Conservation (phyloP, 2,329 filamentous ascomycete species). For the Penicillium glabrum region DNA sequence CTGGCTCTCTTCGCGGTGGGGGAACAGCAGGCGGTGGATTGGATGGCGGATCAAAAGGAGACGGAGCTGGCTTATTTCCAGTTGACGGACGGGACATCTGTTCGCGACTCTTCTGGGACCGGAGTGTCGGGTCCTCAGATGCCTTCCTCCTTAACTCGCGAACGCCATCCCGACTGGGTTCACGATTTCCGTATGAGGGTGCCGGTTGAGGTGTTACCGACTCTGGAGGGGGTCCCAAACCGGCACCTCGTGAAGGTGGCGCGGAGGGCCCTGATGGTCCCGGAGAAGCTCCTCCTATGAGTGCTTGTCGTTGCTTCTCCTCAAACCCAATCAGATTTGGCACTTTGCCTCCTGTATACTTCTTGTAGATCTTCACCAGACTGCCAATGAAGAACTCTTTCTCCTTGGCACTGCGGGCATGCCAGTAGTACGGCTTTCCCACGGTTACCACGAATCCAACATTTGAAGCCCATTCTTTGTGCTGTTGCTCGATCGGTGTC, state of each 20-base stretch:
- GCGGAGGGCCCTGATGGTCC: slow-evolving; percentile 15
- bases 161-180: slow-evolving; percentile 39
- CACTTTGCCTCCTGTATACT: slow-evolving; percentile 84
- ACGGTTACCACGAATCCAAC: slow-evolving; percentile 85
- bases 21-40: slow-evolving; percentile 24
- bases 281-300: slow-evolving; percentile 57
- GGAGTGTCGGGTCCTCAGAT: slow-evolving; percentile 38
- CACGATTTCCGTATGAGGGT: slow-evolving; percentile 31
- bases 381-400: slow-evolving; percentile 99
- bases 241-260: slow-evolving; percentile 26
- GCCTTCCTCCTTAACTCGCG: slow-evolving; percentile 31
- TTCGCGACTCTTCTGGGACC: slow-evolving; percentile 41
- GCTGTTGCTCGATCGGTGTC: slow-evolving; percentile 60
- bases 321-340: slow-evolving; percentile 84
- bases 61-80: slow-evolving; percentile 34
- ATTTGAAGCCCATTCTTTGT: slow-evolving; percentile 74
- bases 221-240: slow-evolving; percentile 22
- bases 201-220: slow-evolving; percentile 16
- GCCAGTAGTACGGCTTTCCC: slow-evolving; percentile 96
- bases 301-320: slow-evolving; percentile 70
- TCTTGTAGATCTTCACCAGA: slow-evolving; percentile 91
- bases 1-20: slow-evolving; percentile 26
- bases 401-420: slow-evolving; percentile 88
- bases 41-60: slow-evolving; percentile 30
- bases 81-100: slow-evolving; percentile 40